Percentiles rank a stretch among this genome's conserved stretches.
Evolutionary conservation across 257 asterid genomes (phyloP).

Genomic region (Knoxia roxburghii): DNA sequence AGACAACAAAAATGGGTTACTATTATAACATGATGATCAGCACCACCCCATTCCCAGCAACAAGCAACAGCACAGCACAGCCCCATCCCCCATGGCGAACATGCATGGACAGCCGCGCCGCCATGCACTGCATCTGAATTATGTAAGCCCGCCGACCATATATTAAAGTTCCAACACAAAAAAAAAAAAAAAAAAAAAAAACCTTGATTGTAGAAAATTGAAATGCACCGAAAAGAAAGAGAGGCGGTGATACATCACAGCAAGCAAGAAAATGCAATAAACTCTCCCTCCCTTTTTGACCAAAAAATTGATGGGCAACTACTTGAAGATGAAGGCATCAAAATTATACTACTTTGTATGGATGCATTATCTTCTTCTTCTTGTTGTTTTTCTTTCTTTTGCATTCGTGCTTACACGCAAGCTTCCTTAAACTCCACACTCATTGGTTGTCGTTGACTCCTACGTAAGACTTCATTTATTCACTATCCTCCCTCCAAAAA

Average conservation of each 20-base stretch:
- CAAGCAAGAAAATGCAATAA: too few species aligned
- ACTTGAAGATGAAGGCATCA: conserved; percentile 27
- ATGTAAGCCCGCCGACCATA: conserved; percentile 28
- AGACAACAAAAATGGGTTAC: conserved; percentile 6
- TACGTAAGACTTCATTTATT: conserved; percentile 17
- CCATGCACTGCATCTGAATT: conserved; percentile 15
- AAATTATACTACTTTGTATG: conserved; percentile 30
- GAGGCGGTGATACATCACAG: conserved; percentile 1
- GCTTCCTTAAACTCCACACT: conserved; percentile 24
- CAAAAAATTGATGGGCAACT: conserved; percentile 29
- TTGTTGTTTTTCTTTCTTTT: too few species aligned
- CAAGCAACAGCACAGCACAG: not conserved
- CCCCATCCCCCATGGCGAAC: conserved; percentile 1
- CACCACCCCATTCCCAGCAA: not conserved
- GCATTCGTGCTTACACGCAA: conserved; percentile 66
- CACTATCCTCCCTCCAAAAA: not conserved
- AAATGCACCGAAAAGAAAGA: conserved; percentile 74
- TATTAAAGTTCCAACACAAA: not conserved
- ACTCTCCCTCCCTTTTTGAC: conserved; percentile 15
- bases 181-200: not conserved
- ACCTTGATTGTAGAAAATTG: not conserved
- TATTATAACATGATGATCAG: not conserved
- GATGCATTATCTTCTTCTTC: conserved; percentile 37
- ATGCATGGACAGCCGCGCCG: conserved; percentile 12
- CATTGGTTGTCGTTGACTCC: conserved; percentile 23